Evolutionary conservation across 345 rosid species (phyloP).

Genomic region (Boechera divaricarpa): DNA sequence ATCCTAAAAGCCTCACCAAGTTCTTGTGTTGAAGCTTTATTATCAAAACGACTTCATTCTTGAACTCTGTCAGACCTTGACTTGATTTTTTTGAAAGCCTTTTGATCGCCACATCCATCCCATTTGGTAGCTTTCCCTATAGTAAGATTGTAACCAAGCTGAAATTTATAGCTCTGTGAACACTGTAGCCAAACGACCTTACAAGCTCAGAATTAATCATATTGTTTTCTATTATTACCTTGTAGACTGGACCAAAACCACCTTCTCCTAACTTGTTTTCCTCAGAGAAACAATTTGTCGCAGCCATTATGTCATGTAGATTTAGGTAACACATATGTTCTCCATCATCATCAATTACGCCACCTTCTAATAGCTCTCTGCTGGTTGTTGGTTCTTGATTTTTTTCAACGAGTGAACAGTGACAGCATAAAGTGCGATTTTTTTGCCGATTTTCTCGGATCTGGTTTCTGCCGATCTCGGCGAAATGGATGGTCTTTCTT

Average conservation of each 20-base stretch:
- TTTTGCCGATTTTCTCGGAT: too few relatives aligned
- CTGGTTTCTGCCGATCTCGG: too few relatives aligned
- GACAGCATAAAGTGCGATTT: too few relatives aligned
- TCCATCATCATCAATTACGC: neutral
- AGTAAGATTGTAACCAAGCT: neutral
- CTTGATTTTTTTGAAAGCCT: too few relatives aligned
- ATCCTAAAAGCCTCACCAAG: slow-evolving; percentile 16
- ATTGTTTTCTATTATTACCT: neutral
- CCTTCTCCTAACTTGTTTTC: slow-evolving; percentile 13
- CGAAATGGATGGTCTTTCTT: too few relatives aligned
- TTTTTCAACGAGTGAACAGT: too few relatives aligned
- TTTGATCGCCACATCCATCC: too few relatives aligned
- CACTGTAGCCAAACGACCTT: neutral
- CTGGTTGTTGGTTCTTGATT: too few relatives aligned
- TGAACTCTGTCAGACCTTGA: too few relatives aligned
- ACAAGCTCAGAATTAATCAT: neutral
- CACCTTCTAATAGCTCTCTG: neutral
- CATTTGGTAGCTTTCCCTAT: too few relatives aligned
- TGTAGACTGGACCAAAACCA: slow-evolving; percentile 19
- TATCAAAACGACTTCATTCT: neutral
- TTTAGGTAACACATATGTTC: neutral
- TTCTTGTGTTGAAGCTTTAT: slow-evolving; percentile 21
- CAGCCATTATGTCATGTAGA: neutral
- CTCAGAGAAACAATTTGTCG: slow-evolving; percentile 4
- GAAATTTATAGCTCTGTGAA: too few relatives aligned